Evolutionary conservation across 257 asterid species (phyloP).

Genomic region (Echium plantagineum): DNA sequence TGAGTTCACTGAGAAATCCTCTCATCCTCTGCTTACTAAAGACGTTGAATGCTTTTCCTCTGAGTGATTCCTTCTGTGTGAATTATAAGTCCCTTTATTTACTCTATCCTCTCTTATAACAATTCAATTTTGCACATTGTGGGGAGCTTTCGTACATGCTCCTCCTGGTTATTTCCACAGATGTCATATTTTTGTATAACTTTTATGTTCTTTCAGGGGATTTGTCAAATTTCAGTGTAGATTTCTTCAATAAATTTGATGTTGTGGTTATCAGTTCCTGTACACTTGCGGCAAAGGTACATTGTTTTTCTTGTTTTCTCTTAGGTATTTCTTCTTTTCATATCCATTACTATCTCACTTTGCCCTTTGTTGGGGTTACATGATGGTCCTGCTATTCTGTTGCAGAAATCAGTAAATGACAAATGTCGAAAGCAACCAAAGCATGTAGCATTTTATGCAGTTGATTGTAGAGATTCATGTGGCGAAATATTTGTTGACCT

Average conservation of each 20-base stretch:
- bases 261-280: slow-evolving; percentile 46
- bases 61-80: neutral
- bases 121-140: too few species aligned
- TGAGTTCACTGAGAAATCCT: slow-evolving; percentile 5
- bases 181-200: neutral
- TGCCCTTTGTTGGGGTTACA: neutral
- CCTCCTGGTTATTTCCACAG: neutral
- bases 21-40: neutral
- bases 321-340: neutral
- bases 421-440: slow-evolving; percentile 74
- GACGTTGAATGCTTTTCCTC: too few species aligned
- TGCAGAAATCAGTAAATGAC: slow-evolving; percentile 74
- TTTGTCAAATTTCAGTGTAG: slow-evolving; percentile 30
- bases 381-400: slow-evolving; percentile 6
- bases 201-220: slow-evolving; percentile 25
- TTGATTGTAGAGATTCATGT: slow-evolving; percentile 90
- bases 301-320: slow-evolving; percentile 1
- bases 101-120: neutral
- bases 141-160: neutral
- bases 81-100: neutral
- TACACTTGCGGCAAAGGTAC: slow-evolving; percentile 45
- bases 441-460: slow-evolving; percentile 75
- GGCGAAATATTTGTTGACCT: slow-evolving; percentile 95
- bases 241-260: slow-evolving; percentile 49
- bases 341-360: neutral